Percentiles rank a stretch among this genome's conserved stretches.
These are phyloP conservation scores for Acanthamoeba quina DNA, from an alignment of 208 protist species.

Conservation along the genomic window DNA sequence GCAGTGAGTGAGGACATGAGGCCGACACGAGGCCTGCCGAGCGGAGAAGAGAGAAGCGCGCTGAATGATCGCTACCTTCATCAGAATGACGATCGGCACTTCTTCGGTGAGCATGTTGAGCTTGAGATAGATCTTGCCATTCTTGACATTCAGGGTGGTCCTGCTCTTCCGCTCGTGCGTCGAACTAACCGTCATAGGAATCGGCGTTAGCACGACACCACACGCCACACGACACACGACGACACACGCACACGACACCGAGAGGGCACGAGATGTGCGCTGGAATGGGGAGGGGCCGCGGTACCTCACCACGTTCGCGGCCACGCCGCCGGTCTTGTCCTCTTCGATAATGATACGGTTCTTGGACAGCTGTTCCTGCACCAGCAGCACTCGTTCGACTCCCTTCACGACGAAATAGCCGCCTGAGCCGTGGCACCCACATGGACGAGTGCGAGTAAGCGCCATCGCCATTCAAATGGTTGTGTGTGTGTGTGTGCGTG, in stretches of 20 bases:
- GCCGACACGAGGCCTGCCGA: too few relatives aligned
- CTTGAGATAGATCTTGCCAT: slow-evolving; percentile 96
- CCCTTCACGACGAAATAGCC: slow-evolving; percentile 99
- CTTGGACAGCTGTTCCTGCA: slow-evolving; percentile 97
- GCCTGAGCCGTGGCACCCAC: slow-evolving; percentile 74
- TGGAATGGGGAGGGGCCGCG: slow-evolving; percentile 58
- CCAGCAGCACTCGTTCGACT: slow-evolving; percentile 98
- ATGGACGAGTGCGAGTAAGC: not conserved
- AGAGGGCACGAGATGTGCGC: not conserved
- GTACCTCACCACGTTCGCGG: slow-evolving; percentile 77
- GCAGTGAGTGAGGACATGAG: too few relatives aligned
- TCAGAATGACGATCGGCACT: slow-evolving; percentile 97
- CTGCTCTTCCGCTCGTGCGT: slow-evolving; percentile 95
- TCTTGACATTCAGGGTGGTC: slow-evolving; percentile 95
- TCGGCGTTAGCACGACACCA: not conserved
- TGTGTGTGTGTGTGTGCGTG: not conserved
- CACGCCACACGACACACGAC: not conserved
- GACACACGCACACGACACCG: not conserved
- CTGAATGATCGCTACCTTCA: slow-evolving; percentile 93
- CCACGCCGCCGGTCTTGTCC: slow-evolving; percentile 86
- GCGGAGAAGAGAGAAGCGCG: not conserved
- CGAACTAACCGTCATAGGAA: slow-evolving; percentile 64
- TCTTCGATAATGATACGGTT: slow-evolving; percentile 98
- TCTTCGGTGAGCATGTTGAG: slow-evolving; percentile 99
- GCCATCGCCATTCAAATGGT: not conserved